Base-by-base conservation (phyloP, 2,329 filamentous ascomycete genomes). In the Aspergillus amoenus region DNA sequence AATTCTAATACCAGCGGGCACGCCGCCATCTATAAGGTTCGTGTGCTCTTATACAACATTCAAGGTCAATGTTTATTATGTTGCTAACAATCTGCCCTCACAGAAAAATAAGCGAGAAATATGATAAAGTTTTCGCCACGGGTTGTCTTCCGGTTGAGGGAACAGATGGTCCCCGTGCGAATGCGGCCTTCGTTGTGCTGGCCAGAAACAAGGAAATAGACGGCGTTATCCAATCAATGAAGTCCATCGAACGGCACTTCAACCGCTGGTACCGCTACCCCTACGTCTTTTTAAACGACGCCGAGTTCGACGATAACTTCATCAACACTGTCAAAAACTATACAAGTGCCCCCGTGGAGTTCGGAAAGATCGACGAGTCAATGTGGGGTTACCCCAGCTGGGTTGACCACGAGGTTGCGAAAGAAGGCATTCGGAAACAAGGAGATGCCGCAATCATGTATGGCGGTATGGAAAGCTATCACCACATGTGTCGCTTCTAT, bases 401-500 rank as follows among this genome's bases (percentile, higher is more conserved):
- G 94, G 90, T 94, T 52, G 93, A 99, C 72, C 85, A 87, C 65
- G 93, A 94, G 73, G 91, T 97, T 52, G 93, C 93, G 64, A 92
- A 93, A 77, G 94, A 99, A 76, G 93, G 93, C 59, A 96, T 99
- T 70, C 87, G 90, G 53, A 96, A 97, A 79, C 94, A 99, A 76
- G 94, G 94, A 64, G 94, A 99, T 75, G 88, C 88, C 50, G 94
- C 94, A 46, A 96, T 99, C 80, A 99, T 99, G 94, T 99, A 97
- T 73, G 94, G 94, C 73, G 94, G 94, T 46, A 88, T 99, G 82
- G 94, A 97, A 76, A 97, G 93, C 77, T 99, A 99, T 73, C 94
- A 99, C 70, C 89, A 95, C 77, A 99, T 99, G 94, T 99, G 94
- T 74, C 87, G 94, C 66, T 99, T 99, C 81, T 99, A 99, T 79